These are phyloP conservation scores for Microbotryum violaceum DNA, from an alignment of 1,284 basidiomycete genomes.

Conservation along the genomic window DNA sequence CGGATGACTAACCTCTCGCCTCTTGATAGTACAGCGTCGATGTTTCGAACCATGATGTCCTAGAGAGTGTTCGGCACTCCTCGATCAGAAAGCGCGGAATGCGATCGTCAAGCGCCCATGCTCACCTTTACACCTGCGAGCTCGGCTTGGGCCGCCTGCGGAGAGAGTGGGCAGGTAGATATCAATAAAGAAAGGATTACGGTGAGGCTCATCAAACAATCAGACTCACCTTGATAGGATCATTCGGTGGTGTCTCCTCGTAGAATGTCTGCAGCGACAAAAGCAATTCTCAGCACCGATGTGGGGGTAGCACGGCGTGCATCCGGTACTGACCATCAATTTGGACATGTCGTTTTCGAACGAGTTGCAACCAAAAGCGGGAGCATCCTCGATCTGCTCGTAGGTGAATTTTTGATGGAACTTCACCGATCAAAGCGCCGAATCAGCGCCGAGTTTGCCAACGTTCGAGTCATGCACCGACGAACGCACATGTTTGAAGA, in stretches of 20 bases:
- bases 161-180: no score
- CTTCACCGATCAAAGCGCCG: constrained; percentile 30
- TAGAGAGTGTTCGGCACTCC: neutral
- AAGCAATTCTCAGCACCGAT: no score
- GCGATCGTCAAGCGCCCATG: neutral
- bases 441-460: neutral
- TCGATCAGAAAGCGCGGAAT: neutral
- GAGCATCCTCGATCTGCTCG: constrained; percentile 44
- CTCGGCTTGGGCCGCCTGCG: constrained; percentile 74
- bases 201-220: neutral
- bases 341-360: constrained; percentile 56
- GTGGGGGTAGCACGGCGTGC: no score
- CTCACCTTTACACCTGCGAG: constrained; percentile 76
- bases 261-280: constrained; percentile 43
- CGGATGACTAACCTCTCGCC: neutral
- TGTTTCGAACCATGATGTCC: constrained; percentile 43
- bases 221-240: constrained; percentile 55
- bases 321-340: constrained; percentile 51
- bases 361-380: constrained; percentile 50
- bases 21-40: constrained; percentile 21
- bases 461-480: neutral
- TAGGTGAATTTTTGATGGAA: constrained; percentile 52
- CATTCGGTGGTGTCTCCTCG: constrained; percentile 80
- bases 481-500: constrained; percentile 59
- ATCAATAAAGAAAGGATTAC: neutral